Percentiles rank a stretch among this genome's conserved stretches.
phyloP scores from a whole-genome alignment of 2,329 filamentous ascomycete genomes.

The Colletotrichum chlorophyti region DNA sequence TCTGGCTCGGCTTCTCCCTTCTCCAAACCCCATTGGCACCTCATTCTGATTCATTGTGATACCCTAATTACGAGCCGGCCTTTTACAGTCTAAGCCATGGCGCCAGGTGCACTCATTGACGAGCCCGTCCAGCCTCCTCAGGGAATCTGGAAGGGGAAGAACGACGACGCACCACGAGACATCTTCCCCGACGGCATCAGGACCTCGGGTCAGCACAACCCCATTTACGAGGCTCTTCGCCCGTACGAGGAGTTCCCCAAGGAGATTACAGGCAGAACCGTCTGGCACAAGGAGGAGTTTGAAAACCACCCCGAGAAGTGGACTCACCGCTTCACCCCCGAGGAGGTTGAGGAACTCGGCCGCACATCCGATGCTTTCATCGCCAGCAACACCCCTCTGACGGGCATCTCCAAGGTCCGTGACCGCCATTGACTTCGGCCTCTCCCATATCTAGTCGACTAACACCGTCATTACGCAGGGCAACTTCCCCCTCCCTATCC shows the following conservation, averaged over 20 bases:
- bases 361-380: conserved; percentile 74
- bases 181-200: conserved; percentile 56
- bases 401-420: conserved; percentile 60
- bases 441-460: not conserved
- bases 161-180: conserved; percentile 40
- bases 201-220: conserved; percentile 74
- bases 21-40: not conserved
- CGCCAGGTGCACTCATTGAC: conserved; percentile 30
- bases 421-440: not conserved
- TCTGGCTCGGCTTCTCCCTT: too few species aligned
- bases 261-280: conserved; percentile 73
- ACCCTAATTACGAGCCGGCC: not conserved
- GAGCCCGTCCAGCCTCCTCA: conserved; percentile 19
- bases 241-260: conserved; percentile 76
- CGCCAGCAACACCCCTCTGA: conserved; percentile 68
- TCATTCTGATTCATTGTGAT: not conserved
- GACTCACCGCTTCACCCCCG: conserved; percentile 72
- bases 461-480: conserved; percentile 31
- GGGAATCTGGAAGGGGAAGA: conserved; percentile 34
- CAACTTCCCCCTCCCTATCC: conserved; percentile 52
- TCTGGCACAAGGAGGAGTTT: conserved; percentile 75
- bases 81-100: conserved; percentile 17
- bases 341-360: conserved; percentile 73
- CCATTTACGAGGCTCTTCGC: conserved; percentile 68
- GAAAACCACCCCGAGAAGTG: conserved; percentile 69